Conservation (phyloP, 192 early-diverging fungal species). For the Kickxella alabastrina region DNA sequence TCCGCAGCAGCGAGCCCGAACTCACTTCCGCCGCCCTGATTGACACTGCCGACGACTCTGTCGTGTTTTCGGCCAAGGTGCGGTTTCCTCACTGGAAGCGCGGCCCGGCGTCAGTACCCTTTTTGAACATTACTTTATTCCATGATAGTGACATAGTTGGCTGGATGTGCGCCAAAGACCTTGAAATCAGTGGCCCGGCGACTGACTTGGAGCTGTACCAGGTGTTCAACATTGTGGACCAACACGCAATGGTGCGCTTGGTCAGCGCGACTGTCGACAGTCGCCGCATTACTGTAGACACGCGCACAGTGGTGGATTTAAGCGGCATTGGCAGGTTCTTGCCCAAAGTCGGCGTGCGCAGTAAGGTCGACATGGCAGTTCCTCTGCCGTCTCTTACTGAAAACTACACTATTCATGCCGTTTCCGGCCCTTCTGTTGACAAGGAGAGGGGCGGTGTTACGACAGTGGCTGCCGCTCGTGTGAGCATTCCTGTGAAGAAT, state of each 20-base stretch:
- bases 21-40: slow-evolving; percentile 18
- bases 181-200: slow-evolving; percentile 9
- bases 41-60: slow-evolving; percentile 19
- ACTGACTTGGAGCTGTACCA: slow-evolving; percentile 15
- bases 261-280: slow-evolving; percentile 10
- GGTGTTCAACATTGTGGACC: slow-evolving; percentile 25
- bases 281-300: slow-evolving; percentile 15
- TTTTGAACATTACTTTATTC: slow-evolving; percentile 30
- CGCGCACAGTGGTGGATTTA: slow-evolving; percentile 11
- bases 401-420: slow-evolving; percentile 10
- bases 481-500: slow-evolving; percentile 4
- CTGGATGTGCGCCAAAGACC: slow-evolving; percentile 18
- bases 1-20: slow-evolving; percentile 16
- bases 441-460: slow-evolving; percentile 11
- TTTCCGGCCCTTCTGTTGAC: slow-evolving; percentile 19
- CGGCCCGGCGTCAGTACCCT: slow-evolving; percentile 9
- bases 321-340: slow-evolving; percentile 34
- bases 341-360: slow-evolving; percentile 13
- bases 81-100: slow-evolving; percentile 19
- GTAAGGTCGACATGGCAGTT: slow-evolving; percentile 15
- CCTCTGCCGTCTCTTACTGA: slow-evolving; percentile 4
- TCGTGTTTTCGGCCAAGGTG: slow-evolving; percentile 17
- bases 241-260: slow-evolving; percentile 26
- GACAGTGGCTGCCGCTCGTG: slow-evolving; percentile 8
- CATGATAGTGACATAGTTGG: slow-evolving; percentile 24